Base-by-base conservation (phyloP, 163 green algal species). In the Picocystis sp. region DNA sequence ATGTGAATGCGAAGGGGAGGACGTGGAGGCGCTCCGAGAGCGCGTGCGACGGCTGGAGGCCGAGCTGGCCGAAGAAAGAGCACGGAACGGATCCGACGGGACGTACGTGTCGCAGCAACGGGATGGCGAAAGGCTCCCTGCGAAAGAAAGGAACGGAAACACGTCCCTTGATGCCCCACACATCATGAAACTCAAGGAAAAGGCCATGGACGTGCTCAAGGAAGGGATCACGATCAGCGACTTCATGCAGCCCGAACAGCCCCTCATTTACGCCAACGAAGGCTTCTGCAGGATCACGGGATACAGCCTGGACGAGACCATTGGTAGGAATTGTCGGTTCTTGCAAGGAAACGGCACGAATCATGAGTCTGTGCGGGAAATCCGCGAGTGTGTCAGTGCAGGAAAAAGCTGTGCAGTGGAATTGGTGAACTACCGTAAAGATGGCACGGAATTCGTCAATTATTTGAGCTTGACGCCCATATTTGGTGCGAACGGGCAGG, bases 221-320 rank as follows among this genome's bases (percentile, higher is more conserved):
- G 48, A 55, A 12, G 48, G 48, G n/a, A 55, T 55, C 48, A 60
- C 53, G 3, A 65, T 71, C 22, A 22, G 54, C 25, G 47, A 54
- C 47, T 54, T 33, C 47, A 34, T 45, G 25, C 47, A 54, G 13
- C n/a, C 47, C 10, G 47, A 54, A 33, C 38, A 45, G 34, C 47
- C 47, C 47, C 35, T 54, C 47, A 54, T 54, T 11, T 54, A 54
- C 47, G 47, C 47, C 17, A 54, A 80, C 76, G 12, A 84, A 86
- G 34, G 71, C 75, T 9, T 54, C 47, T 33, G 34, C 17, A 22
- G 47, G 47, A 54, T 54, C 25, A 54, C 47, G 5, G 47, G 47
- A 35, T 54, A 54, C 47, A 45, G 25, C 25, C 25, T 45, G 47
- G 41, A 35, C 13, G 47, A 54, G 47, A 54, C 47, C 47, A 33